These are phyloP conservation scores for Chimonanthus salicifolius DNA, from an alignment of 164 flowering plant genomes.

Conservation along the genomic window DNA sequence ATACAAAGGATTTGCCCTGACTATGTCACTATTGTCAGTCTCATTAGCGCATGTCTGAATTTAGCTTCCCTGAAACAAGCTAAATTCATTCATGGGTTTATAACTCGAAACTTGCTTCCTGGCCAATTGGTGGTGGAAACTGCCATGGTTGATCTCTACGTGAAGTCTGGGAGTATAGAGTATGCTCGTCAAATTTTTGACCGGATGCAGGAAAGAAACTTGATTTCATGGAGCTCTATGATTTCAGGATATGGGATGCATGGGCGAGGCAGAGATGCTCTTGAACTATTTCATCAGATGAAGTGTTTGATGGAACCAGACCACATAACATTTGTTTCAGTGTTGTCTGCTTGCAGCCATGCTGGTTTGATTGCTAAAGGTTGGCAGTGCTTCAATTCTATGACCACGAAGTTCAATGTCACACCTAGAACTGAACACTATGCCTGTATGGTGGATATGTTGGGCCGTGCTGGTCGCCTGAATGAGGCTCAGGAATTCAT, in stretches of 20 bases:
- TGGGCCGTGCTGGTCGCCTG: constrained; percentile 33
- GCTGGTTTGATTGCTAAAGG: constrained; percentile 39
- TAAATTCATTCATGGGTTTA: constrained; percentile 21
- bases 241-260: constrained; percentile 36
- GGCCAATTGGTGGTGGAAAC: constrained; percentile 12
- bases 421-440: constrained; percentile 32
- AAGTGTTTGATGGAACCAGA: constrained; percentile 24
- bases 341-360: constrained; percentile 48
- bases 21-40: constrained; percentile 23
- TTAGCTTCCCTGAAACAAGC: constrained; percentile 18
- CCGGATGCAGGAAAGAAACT: constrained; percentile 19
- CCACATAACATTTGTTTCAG: constrained; percentile 22
- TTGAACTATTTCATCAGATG: constrained; percentile 28
- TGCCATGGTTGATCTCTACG: constrained; percentile 27
- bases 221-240: constrained; percentile 38
- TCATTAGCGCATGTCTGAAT: constrained; percentile 7
- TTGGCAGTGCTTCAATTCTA: constrained; percentile 29
- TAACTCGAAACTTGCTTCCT: constrained; percentile 9
- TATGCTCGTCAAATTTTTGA: constrained; percentile 27
- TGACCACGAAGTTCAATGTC: constrained; percentile 23
- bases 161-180: constrained; percentile 25
- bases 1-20: constrained; percentile 17
- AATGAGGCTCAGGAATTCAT: constrained; percentile 27
- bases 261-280: constrained; percentile 25
- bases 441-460: constrained; percentile 37